These are phyloP conservation scores for Microcyclosporella mali DNA, from an alignment of 2,329 filamentous ascomycete species.

Conservation along the genomic window DNA sequence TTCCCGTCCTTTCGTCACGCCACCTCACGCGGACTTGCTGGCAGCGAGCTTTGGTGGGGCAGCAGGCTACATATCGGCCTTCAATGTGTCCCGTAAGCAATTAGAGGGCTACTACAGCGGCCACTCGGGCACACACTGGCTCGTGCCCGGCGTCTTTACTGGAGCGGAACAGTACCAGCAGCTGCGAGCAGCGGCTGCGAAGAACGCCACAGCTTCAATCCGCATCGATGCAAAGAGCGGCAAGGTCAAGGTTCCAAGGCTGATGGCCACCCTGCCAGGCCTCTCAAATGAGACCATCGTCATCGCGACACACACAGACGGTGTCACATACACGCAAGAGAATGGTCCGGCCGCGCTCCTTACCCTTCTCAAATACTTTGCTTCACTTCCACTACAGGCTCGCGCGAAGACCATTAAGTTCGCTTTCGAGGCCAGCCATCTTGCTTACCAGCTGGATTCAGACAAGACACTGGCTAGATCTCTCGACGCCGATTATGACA, in stretches of 20 bases:
- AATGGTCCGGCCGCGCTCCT: slow-evolving; percentile 7
- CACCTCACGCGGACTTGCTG: slow-evolving; percentile 1
- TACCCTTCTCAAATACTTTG: slow-evolving; percentile 4
- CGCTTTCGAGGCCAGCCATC: slow-evolving; percentile 10
- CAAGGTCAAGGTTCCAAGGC: slow-evolving; percentile 4
- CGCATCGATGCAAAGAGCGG: slow-evolving; percentile 5
- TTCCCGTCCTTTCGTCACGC: slow-evolving; percentile 4
- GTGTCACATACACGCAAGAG: slow-evolving; percentile 9
- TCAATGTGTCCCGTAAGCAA: slow-evolving; percentile 5
- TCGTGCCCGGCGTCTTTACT: slow-evolving; percentile 6
- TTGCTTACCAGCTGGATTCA: slow-evolving; percentile 4
- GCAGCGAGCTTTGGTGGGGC: slow-evolving; percentile 2
- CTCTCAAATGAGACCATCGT: slow-evolving; percentile 8
- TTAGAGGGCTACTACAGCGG: slow-evolving; percentile 3
- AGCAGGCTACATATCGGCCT: slow-evolving; percentile 7
- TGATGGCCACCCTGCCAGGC: slow-evolving; percentile 6
- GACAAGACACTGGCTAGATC: slow-evolving; percentile 1
- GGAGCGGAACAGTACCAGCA: slow-evolving; percentile 4
- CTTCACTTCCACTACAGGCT: slow-evolving; percentile 1
- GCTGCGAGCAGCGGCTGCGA: not conserved
- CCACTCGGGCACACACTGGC: slow-evolving; percentile 5
- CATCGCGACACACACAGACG: slow-evolving; percentile 8
- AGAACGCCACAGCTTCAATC: slow-evolving; percentile 6
- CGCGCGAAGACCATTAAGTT: slow-evolving; percentile 6
- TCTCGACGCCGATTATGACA: slow-evolving; percentile 4